Percentiles rank a stretch among this genome's conserved stretches.
Conservation (phyloP, 345 rosid genomes). For the Combretum micranthum region DNA sequence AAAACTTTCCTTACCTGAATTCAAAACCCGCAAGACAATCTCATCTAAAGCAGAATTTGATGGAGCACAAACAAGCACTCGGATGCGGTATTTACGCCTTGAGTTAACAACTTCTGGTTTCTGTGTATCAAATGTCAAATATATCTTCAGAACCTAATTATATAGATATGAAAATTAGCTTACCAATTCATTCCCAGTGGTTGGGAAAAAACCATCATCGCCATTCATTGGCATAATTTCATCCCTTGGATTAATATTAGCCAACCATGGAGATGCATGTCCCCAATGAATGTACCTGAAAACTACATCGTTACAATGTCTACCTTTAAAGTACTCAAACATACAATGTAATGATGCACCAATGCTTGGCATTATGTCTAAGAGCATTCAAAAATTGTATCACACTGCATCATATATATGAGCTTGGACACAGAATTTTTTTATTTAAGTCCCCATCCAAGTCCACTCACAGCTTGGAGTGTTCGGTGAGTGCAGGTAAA, state of each 20-base stretch:
- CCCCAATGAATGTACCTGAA: constrained; percentile 67
- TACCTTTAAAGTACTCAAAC: no score
- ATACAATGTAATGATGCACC: no score
- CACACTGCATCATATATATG: background rate
- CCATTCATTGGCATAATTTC: constrained; percentile 73
- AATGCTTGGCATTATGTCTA: no score
- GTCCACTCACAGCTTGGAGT: no score
- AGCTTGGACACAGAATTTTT: background rate
- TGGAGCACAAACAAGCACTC: constrained; percentile 94
- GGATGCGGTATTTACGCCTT: constrained; percentile 57
- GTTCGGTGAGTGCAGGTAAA: no score
- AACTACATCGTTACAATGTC: constrained; percentile 10
- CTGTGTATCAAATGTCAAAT: constrained; percentile 30
- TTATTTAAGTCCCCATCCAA: background rate
- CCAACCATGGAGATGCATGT: constrained; percentile 82
- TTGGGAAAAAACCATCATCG: constrained; percentile 84
- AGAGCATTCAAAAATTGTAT: no score
- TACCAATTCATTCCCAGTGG: constrained; percentile 88
- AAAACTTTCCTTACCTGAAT: constrained; percentile 43
- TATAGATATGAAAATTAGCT: constrained; percentile 13
- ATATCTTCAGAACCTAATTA: background rate
- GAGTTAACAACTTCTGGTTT: constrained; percentile 83
- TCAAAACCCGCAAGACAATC: constrained; percentile 79
- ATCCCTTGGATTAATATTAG: constrained; percentile 78
- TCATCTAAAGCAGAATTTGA: constrained; percentile 99